A percentile compares a stretch with the other conserved stretches of the same genome.
These are phyloP conservation scores for Fraxinus albicans DNA, from an alignment of 305 asterid species.

Conservation along the genomic window DNA sequence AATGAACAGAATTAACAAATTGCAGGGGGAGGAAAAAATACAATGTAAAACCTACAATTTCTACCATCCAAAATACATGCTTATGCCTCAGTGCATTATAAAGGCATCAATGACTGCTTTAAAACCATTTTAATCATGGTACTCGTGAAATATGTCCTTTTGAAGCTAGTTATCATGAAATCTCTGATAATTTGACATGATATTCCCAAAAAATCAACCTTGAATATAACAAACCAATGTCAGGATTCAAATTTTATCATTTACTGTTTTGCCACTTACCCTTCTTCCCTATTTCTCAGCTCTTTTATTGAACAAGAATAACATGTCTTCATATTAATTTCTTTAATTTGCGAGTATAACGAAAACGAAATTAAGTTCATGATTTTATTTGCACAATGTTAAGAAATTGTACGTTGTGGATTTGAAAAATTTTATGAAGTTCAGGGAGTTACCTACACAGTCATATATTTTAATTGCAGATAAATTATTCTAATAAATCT, in stretches of 20 bases:
- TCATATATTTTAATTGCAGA: not conserved
- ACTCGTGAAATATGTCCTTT: not conserved
- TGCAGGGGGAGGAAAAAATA: not conserved
- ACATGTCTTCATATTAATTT: not conserved
- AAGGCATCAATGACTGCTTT: not conserved
- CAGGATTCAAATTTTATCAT: not conserved
- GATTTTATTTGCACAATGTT: not conserved
- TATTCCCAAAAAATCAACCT: not conserved
- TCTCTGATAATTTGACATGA: not conserved
- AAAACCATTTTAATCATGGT: not conserved
- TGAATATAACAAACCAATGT: constrained; percentile 10
- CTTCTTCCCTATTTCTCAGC: not conserved
- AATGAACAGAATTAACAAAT: not conserved
- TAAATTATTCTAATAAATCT: not conserved
- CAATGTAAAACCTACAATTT: not conserved
- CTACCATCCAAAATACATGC: constrained; percentile 1
- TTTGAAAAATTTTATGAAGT: not conserved
- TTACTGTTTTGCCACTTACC: not conserved
- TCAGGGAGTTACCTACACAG: not conserved
- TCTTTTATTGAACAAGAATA: not conserved
- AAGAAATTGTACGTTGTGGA: not conserved
- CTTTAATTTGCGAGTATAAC: not conserved
- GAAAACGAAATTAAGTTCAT: not conserved
- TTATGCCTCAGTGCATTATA: not conserved
- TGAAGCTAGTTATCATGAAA: not conserved